These are phyloP conservation scores for Botryosphaeria agaves DNA, from an alignment of 2,329 filamentous ascomycete species.

Conservation along the genomic window DNA sequence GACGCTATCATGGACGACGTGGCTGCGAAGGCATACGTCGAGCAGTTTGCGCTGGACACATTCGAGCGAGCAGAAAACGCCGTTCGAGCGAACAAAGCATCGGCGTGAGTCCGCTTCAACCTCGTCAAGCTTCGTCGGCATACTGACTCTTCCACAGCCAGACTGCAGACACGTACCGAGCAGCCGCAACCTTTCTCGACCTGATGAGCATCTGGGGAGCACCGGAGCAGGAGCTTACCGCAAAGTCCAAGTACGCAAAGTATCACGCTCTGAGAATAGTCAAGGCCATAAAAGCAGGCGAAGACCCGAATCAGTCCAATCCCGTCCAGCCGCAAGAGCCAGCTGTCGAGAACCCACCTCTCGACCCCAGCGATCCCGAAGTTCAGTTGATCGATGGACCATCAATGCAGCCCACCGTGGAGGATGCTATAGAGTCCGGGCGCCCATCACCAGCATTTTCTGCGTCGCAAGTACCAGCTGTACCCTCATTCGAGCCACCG, in stretches of 20 bases:
- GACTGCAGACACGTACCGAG: constrained; percentile 89
- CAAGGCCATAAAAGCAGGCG: constrained; percentile 77
- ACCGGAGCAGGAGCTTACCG: constrained; percentile 54
- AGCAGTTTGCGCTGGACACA: constrained; percentile 82
- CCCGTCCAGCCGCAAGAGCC: constrained; percentile 41
- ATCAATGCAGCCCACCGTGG: constrained; percentile 33
- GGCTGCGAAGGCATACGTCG: constrained; percentile 78
- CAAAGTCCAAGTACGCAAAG: constrained; percentile 93
- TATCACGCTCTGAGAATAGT: constrained; percentile 86
- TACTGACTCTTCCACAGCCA: constrained; percentile 14
- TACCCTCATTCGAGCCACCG: constrained; percentile 24
- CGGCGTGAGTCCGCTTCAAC: constrained; percentile 35
- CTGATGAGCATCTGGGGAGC: constrained; percentile 70
- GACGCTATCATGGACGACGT: constrained; percentile 74
- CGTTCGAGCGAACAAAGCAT: constrained; percentile 67
- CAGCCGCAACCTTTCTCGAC: constrained; percentile 83
- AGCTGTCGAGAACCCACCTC: constrained; percentile 20
- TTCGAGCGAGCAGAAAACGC: constrained; percentile 72
- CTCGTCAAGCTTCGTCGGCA: constrained; percentile 3
- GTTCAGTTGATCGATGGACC: constrained; percentile 35
- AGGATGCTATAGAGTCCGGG: constrained; percentile 41
- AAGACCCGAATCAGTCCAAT: constrained; percentile 84
- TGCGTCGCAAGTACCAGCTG: constrained; percentile 10
- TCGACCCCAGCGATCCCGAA: constrained; percentile 50
- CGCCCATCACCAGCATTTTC: constrained; percentile 18